phyloP scores from a whole-genome alignment of 306 rosid species.

The Vicia sativa region DNA sequence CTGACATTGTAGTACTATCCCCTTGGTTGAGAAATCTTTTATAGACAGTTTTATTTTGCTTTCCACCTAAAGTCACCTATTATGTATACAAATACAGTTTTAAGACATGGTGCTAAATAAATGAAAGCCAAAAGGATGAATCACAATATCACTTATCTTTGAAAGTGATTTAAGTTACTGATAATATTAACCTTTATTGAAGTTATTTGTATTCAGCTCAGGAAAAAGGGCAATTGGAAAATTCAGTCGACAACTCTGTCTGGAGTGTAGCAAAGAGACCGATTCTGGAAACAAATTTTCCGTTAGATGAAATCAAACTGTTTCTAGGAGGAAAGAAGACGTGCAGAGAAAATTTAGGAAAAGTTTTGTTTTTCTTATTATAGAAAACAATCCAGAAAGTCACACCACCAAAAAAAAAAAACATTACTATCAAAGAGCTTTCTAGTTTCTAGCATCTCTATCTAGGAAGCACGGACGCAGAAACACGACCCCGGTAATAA shows the following conservation, averaged over 20 bases:
- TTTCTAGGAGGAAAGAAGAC: not conserved
- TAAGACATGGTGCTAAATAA: constrained; percentile 12
- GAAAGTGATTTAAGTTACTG: not conserved
- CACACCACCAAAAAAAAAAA: not conserved
- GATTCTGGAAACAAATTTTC: constrained; percentile 2
- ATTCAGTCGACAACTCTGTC: not conserved
- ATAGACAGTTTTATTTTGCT: constrained; percentile 21
- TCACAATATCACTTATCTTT: not conserved
- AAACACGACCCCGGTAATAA: too few relatives aligned
- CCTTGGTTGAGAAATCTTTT: constrained; percentile 33
- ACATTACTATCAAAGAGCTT: not conserved
- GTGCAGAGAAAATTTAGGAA: not conserved
- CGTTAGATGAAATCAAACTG: not conserved
- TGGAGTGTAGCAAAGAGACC: not conserved
- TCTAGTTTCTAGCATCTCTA: not conserved
- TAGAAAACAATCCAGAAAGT: constrained; percentile 22
- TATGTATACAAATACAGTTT: constrained; percentile 25
- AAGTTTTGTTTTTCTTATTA: not conserved
- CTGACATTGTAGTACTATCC: constrained; percentile 45
- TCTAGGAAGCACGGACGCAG: too few relatives aligned
- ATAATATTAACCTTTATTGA: constrained; percentile 5
- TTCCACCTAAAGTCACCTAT: constrained; percentile 31
- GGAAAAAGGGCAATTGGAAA: not conserved
- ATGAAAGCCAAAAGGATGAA: constrained; percentile 27
- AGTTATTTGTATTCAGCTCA: constrained; percentile 9